These are phyloP conservation scores for Tylopilus sp. DNA, from an alignment of 768 basidiomycete genomes.

Conservation along the genomic window DNA sequence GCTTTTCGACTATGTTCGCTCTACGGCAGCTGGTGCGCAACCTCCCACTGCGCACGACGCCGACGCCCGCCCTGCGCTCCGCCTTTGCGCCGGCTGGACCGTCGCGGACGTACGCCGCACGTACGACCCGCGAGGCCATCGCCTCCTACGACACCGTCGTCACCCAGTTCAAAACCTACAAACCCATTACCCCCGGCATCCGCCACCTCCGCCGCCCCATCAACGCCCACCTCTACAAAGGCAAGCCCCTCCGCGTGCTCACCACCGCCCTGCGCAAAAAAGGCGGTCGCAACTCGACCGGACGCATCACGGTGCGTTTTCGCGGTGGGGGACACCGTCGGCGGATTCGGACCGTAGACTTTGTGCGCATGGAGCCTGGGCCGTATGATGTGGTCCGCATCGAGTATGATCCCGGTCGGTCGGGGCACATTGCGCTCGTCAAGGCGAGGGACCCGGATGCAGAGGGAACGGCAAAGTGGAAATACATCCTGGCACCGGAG, in stretches of 20 bases:
- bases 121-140: constrained; percentile 29
- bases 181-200: constrained; percentile 81
- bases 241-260: constrained; percentile 78
- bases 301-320: constrained; percentile 82
- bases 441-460: constrained; percentile 54
- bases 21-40: constrained; percentile 19
- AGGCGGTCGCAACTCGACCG: constrained; percentile 83
- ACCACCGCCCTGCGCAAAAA: constrained; percentile 79
- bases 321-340: constrained; percentile 90
- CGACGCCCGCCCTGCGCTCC: constrained; percentile 9
- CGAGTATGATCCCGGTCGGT: constrained; percentile 94
- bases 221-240: constrained; percentile 78
- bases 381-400: constrained; percentile 88
- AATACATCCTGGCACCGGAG: constrained; percentile 91
- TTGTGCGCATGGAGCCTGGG: constrained; percentile 72
- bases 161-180: constrained; percentile 81
- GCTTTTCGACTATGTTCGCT: constrained; percentile 9
- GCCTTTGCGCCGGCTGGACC: constrained; percentile 7
- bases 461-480: constrained; percentile 61
- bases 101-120: constrained; percentile 35
- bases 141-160: constrained; percentile 38
- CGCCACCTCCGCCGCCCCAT: constrained; percentile 85
- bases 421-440: constrained; percentile 91
- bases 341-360: constrained; percentile 85
- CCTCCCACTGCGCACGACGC: constrained; percentile 6